Evolutionary conservation across 106 monocot species (phyloP), one percentile per base, ranked within the genome.

Genomic region (Triglochin maritima): DNA sequence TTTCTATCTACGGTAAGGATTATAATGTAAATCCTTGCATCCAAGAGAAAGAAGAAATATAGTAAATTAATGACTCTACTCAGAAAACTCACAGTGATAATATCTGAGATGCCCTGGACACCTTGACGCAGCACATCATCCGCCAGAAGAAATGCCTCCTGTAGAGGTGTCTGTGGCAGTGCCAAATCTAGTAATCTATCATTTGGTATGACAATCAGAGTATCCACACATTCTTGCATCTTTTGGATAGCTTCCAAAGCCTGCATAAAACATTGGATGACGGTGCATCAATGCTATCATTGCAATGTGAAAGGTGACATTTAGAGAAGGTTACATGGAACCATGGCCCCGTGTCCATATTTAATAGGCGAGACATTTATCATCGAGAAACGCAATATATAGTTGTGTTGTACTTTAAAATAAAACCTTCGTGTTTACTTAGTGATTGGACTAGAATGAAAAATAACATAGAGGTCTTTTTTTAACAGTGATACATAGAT

Each of bases 111-210:
- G 45, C 76, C 76, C 64, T 76, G 76, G 56, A 76, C 76, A 45
- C 76, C 76, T 52, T 76, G 76, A 47, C 76, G 76, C 9, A 76
- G 60, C 15, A 76, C 76, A 56, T 76, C 76, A 62, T 76, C 76
- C 56, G 76, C 76, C 46, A 76, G 69, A 76, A 76, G 76, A 57
- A 76, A 76, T 44, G 76, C 69, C 62, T 76, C 76, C 12, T 76
- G 76, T 11, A 76, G 56, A 8, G 76, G 76, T 46, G 76, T 76
- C 63, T 76, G 76, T 8, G 50, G 52, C 53, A 62, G 69, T 42
- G 69, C 76, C 51, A 76, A 51, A 69, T 76, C 76, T 44, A 76
- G 69, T 17, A 76, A 57, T 13, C 76, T 56, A 16, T 76, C 76
- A 69, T 76, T 76, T 7, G 76, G 69, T 54, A 76, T 76, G 10